Conservation (phyloP, 179 eudicot species). For the Carnegiea gigantea region DNA sequence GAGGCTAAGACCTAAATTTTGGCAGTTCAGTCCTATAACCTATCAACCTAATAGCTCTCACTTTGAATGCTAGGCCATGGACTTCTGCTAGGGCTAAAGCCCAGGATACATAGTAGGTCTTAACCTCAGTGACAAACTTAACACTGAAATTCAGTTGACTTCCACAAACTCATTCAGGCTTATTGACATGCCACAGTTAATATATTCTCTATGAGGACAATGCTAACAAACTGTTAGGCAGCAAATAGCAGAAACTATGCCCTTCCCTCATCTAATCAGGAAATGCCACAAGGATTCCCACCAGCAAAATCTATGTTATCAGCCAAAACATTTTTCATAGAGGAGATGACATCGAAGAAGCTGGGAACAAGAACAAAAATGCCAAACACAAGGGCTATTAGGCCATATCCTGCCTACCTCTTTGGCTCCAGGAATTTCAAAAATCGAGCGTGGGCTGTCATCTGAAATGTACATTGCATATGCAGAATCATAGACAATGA, state of each 20-base stretch:
- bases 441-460: slow-evolving; percentile 73
- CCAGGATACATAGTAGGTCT: too few species aligned
- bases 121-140: too few species aligned
- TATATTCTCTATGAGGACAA: neutral
- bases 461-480: slow-evolving; percentile 85
- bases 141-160: too few species aligned
- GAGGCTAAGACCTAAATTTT: neutral
- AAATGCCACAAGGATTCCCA: neutral
- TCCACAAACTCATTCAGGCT: neutral
- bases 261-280: neutral
- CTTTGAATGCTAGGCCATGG: too few species aligned
- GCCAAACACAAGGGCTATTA: neutral
- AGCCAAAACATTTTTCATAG: neutral
- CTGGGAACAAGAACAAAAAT: neutral
- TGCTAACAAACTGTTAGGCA: neutral
- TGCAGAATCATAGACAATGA: slow-evolving; percentile 89
- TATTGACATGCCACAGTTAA: neutral
- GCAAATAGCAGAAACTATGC: neutral
- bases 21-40: neutral
- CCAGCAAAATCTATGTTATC: neutral
- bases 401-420: slow-evolving; percentile 43
- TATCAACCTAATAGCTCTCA: too few species aligned
- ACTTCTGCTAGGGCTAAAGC: too few species aligned
- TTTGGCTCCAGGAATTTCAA: slow-evolving; percentile 89
- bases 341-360: neutral